Percentiles rank a stretch among this genome's conserved stretches.
phyloP scores from a whole-genome alignment of 345 rosid genomes.

The Toxicodendron radicans region DNA sequence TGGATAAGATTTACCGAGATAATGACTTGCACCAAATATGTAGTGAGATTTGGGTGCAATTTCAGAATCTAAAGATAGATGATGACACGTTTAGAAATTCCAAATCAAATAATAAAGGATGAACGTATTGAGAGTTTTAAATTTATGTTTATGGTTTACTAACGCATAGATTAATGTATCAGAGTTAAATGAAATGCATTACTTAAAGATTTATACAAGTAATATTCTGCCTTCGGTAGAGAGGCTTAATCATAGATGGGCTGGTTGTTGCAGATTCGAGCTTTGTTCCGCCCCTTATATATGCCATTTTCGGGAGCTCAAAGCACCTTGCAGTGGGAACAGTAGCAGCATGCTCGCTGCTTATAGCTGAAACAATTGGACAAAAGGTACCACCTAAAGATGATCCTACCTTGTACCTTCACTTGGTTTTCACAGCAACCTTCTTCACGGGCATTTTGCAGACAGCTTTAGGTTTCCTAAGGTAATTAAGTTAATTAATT shows the following conservation, averaged over 20 bases:
- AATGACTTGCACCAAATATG: not conserved
- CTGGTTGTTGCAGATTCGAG: constrained; percentile 61
- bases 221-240: too few relatives aligned
- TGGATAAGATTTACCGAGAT: not conserved
- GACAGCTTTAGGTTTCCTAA: constrained; percentile 54
- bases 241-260: too few relatives aligned
- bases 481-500: constrained; percentile 39
- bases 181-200: too few relatives aligned
- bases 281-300: constrained; percentile 77
- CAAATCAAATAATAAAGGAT: too few relatives aligned
- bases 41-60: not conserved
- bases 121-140: too few relatives aligned
- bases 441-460: constrained; percentile 79
- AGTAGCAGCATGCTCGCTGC: constrained; percentile 79
- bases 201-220: too few relatives aligned
- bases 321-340: constrained; percentile 83
- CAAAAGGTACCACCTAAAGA: constrained; percentile 34
- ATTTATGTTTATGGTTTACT: too few relatives aligned
- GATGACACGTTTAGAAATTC: too few relatives aligned
- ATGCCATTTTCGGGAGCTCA: constrained; percentile 83
- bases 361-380: constrained; percentile 50
- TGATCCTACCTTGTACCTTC: constrained; percentile 61
- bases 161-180: too few relatives aligned
- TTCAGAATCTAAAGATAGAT: too few relatives aligned
- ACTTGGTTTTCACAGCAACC: constrained; percentile 69